phyloP scores from a whole-genome alignment of 2,329 filamentous ascomycete species.

The Colletotrichum eremochloae region DNA sequence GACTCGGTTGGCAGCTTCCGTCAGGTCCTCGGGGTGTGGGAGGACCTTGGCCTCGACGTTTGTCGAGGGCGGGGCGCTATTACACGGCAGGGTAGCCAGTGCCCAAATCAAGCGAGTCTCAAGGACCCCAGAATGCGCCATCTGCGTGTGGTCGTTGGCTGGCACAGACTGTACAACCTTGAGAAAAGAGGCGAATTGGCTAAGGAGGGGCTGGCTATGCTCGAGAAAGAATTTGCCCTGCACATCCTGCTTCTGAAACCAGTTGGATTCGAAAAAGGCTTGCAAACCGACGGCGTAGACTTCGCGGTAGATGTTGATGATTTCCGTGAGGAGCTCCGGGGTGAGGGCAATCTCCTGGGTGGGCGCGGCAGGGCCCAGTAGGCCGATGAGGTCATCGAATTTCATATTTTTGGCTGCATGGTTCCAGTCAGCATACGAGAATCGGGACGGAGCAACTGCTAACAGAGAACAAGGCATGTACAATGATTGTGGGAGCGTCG shows the following conservation, averaged over 20 bases:
- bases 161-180: slow-evolving; percentile 63
- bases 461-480: slow-evolving; percentile 50
- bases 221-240: slow-evolving; percentile 61
- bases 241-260: slow-evolving; percentile 74
- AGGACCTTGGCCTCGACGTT: slow-evolving; percentile 53
- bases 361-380: slow-evolving; percentile 71
- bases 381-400: slow-evolving; percentile 78
- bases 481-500: slow-evolving; percentile 51
- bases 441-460: slow-evolving; percentile 43
- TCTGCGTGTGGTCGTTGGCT: slow-evolving; percentile 64
- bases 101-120: slow-evolving; percentile 73
- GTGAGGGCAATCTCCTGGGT: slow-evolving; percentile 65
- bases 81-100: slow-evolving; percentile 65
- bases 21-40: slow-evolving; percentile 69
- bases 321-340: slow-evolving; percentile 71
- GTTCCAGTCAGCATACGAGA: slow-evolving; percentile 59
- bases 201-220: slow-evolving; percentile 69
- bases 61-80: slow-evolving; percentile 50
- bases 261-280: slow-evolving; percentile 83
- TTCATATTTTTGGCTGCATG: slow-evolving; percentile 73
- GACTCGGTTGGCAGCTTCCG: slow-evolving; percentile 77
- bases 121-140: slow-evolving; percentile 66
- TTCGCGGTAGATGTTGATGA: slow-evolving; percentile 78
- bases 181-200: slow-evolving; percentile 77
- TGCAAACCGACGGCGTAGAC: slow-evolving; percentile 83